Base-by-base conservation (phyloP, 768 basidiomycete species). In the Lactarius deliciosus region DNA sequence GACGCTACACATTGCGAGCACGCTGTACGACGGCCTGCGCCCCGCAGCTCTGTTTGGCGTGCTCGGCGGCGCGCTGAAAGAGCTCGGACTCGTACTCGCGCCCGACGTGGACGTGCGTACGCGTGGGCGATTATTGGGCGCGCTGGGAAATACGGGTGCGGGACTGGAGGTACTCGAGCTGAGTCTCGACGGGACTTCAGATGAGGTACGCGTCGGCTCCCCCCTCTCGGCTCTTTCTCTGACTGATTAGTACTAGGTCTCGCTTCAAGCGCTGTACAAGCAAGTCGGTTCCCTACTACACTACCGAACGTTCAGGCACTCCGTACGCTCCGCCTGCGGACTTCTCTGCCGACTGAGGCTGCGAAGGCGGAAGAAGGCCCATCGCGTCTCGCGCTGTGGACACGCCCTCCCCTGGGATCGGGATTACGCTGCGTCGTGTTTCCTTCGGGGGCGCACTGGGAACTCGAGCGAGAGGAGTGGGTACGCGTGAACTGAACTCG, bases 301-400 rank as follows among this genome's bases (percentile, higher is more conserved):
- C 67, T 78, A 2, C 68, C 74, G 3, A 72, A 73, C 25, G 73
- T 73, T 47, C 71, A 61, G n/a, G 72, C 70, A 4, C 72, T 78
- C 18, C 73, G 55, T 41, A 70, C 71, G 0, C 72, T 78, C 40
- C 71, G 71, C 20, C 60, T 77, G 59, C 25, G 77, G 75, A 64
- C 81, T 80, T 11, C 76, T 75, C 58, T 80, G 69, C 64, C 81
- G 75, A 11, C 80, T 71, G 74, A 80, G 65, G 25, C 78, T 63
- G 32, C 22, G 0, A 41, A 81, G 78, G 72, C 80, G 78, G 71
- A 78, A 74, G 57, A 64, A 50, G 54, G 60, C 34, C 72, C 71
- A 32, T 73, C 75, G 65, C 70, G 75, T 36, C 65, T 70, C 34
- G 70, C 72, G 63, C 68, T 76, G 25, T 71, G 60, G 63, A 64